Evolutionary conservation across 2,329 filamentous ascomycete genomes (phyloP).

Genomic region (Penicillium nordicum): DNA sequence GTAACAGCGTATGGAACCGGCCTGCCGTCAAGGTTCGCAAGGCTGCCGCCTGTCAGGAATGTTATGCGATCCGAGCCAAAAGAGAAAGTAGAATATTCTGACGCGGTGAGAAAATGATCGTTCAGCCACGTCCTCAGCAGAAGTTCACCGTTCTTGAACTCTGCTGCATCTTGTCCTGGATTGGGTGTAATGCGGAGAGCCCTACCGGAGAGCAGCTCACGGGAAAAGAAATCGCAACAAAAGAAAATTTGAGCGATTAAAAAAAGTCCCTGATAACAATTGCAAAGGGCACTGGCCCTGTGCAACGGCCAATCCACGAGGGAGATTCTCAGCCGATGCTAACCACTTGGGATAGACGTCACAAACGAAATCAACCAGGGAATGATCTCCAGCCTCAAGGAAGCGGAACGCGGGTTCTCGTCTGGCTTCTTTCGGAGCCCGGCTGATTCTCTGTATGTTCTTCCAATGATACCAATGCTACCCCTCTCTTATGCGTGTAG

Average conservation of each 20-base stretch:
- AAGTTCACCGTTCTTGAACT: constrained; percentile 40
- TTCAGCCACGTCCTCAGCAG: constrained; percentile 41
- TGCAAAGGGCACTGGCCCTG: constrained; percentile 24
- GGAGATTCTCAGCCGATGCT: constrained; percentile 13
- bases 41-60: constrained; percentile 21
- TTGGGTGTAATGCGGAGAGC: constrained; percentile 40
- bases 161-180: constrained; percentile 46
- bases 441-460: constrained; percentile 16
- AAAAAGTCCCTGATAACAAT: constrained; percentile 22
- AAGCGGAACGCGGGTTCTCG: constrained; percentile 14
- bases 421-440: constrained; percentile 20
- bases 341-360: constrained; percentile 21
- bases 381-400: constrained; percentile 21
- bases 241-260: constrained; percentile 12
- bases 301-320: constrained; percentile 17
- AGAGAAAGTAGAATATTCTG: constrained; percentile 30
- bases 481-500: constrained; percentile 30
- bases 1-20: constrained; percentile 28
- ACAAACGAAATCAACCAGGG: constrained; percentile 16
- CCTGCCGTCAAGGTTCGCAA: constrained; percentile 28
- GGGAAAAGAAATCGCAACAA: constrained; percentile 23
- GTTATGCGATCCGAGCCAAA: constrained; percentile 33
- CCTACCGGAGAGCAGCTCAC: constrained; percentile 41
- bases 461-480: constrained; percentile 22
- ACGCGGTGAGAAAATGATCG: constrained; percentile 27